Evolutionary conservation across 1,139 yeast species (phyloP).

Genomic region (Candida sanyaensis): DNA sequence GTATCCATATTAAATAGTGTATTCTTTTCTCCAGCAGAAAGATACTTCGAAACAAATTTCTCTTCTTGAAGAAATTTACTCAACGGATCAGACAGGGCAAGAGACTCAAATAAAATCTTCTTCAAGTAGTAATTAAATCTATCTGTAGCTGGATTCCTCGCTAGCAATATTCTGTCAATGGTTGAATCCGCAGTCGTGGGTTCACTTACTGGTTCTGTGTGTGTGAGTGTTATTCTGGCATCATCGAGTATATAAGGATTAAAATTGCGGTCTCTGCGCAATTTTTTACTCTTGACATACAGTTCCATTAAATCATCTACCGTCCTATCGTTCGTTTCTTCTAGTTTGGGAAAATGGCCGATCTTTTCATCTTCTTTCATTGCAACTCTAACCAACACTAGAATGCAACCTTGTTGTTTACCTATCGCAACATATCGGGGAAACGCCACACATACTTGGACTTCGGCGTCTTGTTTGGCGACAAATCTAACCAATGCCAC

Average conservation of each 20-base stretch:
- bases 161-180: conserved; percentile 19
- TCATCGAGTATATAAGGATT: conserved; percentile 9
- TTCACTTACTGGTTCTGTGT: conserved; percentile 7
- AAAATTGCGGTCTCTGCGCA: conserved; percentile 8
- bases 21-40: conserved; percentile 23
- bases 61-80: conserved; percentile 24
- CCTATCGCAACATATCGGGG: conserved; percentile 39
- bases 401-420: conserved; percentile 25
- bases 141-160: conserved; percentile 33
- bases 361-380: conserved; percentile 75
- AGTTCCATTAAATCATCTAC: conserved; percentile 14
- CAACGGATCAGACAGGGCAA: conserved; percentile 21
- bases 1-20: conserved; percentile 34
- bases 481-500: conserved; percentile 67
- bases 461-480: conserved; percentile 45
- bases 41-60: conserved; percentile 27
- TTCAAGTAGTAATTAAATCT: conserved; percentile 29
- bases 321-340: neutral
- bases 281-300: conserved; percentile 11
- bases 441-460: conserved; percentile 57
- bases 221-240: conserved; percentile 10
- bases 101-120: conserved; percentile 27
- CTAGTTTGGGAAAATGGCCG: conserved; percentile 58
- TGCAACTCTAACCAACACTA: conserved; percentile 58
- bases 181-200: conserved; percentile 8